These are phyloP conservation scores for Calonectria pauciramosa DNA, from an alignment of 2,329 filamentous ascomycete species.

Conservation along the genomic window DNA sequence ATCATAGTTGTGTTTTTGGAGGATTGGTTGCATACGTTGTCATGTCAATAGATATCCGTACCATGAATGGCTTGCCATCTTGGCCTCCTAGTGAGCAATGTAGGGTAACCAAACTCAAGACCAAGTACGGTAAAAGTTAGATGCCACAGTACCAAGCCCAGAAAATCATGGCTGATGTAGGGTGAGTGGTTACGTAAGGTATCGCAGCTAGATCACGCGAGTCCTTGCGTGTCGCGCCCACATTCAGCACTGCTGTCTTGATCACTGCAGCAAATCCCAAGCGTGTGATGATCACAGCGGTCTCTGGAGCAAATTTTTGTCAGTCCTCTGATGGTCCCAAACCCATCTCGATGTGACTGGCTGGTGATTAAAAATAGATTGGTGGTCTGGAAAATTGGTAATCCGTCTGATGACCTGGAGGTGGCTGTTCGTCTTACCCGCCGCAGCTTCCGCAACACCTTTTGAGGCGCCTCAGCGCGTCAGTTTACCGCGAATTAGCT, in stretches of 20 bases:
- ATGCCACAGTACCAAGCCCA: too few species aligned
- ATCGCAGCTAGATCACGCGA: not conserved
- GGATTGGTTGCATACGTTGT: not conserved
- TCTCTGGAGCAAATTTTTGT: not conserved
- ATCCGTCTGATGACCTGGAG: not conserved
- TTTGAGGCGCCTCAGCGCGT: not conserved
- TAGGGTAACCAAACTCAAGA: not conserved
- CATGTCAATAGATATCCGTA: not conserved
- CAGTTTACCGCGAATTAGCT: not conserved
- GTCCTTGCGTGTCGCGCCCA: not conserved
- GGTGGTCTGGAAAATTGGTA: not conserved
- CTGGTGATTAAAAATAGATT: not conserved
- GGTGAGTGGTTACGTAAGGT: not conserved
- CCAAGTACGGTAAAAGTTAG: not conserved
- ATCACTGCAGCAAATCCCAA: not conserved
- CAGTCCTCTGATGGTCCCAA: not conserved
- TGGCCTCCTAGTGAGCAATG: not conserved
- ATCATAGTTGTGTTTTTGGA: too few species aligned
- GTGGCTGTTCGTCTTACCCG: not conserved
- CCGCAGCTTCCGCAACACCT: not conserved
- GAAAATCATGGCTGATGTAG: not conserved
- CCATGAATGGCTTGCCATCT: not conserved
- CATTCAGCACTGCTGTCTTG: not conserved
- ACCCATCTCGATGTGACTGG: not conserved
- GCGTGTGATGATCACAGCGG: not conserved